phyloP scores from a whole-genome alignment of 2,329 filamentous ascomycete species.

The Sclerotinia trifoliorum region DNA sequence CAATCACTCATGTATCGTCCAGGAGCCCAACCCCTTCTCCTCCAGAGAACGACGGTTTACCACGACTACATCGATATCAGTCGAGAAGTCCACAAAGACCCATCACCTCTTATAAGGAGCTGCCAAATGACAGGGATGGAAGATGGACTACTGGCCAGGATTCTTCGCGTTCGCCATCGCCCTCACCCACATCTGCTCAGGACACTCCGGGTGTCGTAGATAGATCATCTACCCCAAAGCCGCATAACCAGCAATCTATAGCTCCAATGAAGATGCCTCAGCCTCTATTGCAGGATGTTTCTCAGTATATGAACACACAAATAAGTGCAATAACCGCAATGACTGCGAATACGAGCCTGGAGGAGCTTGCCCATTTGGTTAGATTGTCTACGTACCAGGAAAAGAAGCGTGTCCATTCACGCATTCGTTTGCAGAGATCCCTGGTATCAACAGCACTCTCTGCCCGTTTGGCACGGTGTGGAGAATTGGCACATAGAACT shows the following conservation, averaged over 20 bases:
- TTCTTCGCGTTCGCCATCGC: slow-evolving; percentile 25
- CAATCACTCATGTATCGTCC: slow-evolving; percentile 51
- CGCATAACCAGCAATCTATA: slow-evolving; percentile 25
- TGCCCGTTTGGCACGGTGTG: slow-evolving; percentile 70
- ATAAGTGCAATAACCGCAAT: slow-evolving; percentile 52
- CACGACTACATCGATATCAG: slow-evolving; percentile 50
- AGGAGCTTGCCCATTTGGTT: slow-evolving; percentile 76
- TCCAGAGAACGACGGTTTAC: slow-evolving; percentile 50
- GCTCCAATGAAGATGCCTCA: slow-evolving; percentile 35
- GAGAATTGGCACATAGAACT: slow-evolving; percentile 71
- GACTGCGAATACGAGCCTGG: slow-evolving; percentile 65
- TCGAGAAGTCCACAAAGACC: slow-evolving; percentile 56
- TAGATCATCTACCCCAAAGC: slow-evolving; percentile 25
- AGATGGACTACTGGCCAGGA: slow-evolving; percentile 40
- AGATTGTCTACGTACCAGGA: slow-evolving; percentile 78
- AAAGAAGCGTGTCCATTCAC: slow-evolving; percentile 71
- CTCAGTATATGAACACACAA: slow-evolving; percentile 63
- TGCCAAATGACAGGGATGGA: slow-evolving; percentile 48
- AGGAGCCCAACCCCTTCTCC: slow-evolving; percentile 56
- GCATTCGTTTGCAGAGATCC: slow-evolving; percentile 70
- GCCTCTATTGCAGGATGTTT: slow-evolving; percentile 63
- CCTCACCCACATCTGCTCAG: slow-evolving; percentile 32
- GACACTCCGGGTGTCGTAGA: slow-evolving; percentile 38
- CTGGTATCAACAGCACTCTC: slow-evolving; percentile 73
- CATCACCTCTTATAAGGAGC: slow-evolving; percentile 46